Evolutionary conservation across 2,329 filamentous ascomycete genomes (phyloP).

Genomic region (Bipolaris victoriae): DNA sequence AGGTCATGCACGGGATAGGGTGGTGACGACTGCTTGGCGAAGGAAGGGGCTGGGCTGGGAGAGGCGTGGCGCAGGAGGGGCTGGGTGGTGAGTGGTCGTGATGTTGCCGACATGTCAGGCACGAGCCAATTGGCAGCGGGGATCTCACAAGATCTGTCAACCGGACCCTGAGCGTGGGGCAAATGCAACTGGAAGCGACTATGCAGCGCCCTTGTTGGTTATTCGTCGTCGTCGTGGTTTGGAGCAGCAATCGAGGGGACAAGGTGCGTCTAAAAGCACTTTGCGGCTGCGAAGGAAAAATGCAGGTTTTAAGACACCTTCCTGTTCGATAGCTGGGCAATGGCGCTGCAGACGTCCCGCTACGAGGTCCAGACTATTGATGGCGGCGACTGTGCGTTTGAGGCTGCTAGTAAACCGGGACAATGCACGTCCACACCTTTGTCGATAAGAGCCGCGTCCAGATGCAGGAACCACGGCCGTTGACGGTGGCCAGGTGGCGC

Average conservation of each 20-base stretch:
- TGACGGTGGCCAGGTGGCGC: background rate
- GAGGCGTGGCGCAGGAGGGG: conserved; percentile 34
- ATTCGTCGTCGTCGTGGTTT: background rate
- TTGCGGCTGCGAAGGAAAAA: background rate
- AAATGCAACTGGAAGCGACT: conserved; percentile 9
- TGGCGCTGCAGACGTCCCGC: conserved; percentile 13
- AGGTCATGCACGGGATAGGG: conserved; percentile 28
- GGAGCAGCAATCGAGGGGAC: background rate
- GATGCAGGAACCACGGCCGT: conserved; percentile 3
- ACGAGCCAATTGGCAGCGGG: conserved; percentile 27
- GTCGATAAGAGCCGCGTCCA: background rate
- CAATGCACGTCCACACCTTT: conserved; percentile 6
- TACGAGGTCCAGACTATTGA: conserved; percentile 21
- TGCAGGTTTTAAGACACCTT: conserved; percentile 17
- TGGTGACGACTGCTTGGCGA: conserved; percentile 15
- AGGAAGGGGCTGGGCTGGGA: conserved; percentile 20
- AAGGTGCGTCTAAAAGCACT: background rate
- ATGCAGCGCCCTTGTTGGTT: conserved; percentile 1
- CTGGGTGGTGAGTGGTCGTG: conserved; percentile 21
- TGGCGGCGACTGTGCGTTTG: conserved; percentile 4
- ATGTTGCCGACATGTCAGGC: conserved; percentile 32
- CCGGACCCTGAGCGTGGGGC: conserved; percentile 12
- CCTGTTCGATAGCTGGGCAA: conserved; percentile 19
- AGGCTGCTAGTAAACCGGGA: conserved; percentile 8
- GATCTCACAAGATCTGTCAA: conserved; percentile 10